Base-by-base conservation (phyloP, 805 yeast species). In the Candida incommunis region DNA sequence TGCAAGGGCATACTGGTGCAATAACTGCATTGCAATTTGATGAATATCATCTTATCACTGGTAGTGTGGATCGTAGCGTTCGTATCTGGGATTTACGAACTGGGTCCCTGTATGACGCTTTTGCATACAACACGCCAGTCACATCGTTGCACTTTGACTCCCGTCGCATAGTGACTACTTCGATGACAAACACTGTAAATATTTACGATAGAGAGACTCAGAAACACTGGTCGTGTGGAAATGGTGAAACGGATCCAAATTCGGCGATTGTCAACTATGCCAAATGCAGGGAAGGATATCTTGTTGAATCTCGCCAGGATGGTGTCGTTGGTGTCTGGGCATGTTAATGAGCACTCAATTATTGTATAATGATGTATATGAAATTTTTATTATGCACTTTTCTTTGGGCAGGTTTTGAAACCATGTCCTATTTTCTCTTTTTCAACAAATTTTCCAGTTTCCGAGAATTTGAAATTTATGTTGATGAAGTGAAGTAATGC, bases 51-150 rank as follows among this genome's bases (percentile, higher is more conserved):
- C 60, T 82, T 29, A 71, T 77, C 2, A 76, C 86, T 0, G 85
- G 85, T 4, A 71, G 80, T 15, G 58, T 64, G 5, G 88, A 81
- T 54, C 64, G 81, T 43, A 74, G 79, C 21, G 68, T 80, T 2
- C 67, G 85, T 45, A 68, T 78, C 11, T 82, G 90, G 90, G 90
- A 82, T 58, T 61, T 82, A 37, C 66, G 90, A 50, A 77, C 75
- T 0, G 87, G 88, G 13, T 66, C 74, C 1, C 68, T 80, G 13
- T 59, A 69, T 31, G 80, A 78, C 53, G 75, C 80, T 1, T 75
- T 76, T 59, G 76, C 80, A 1, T 78, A 76, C 51, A 78, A 76
- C 40, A 57, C 70, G 1, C 74, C 80, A 1, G 71, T 80, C 20
- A 58, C 69, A 2, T 65, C 76, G 5, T 55, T 82, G 41, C 78